Evolutionary conservation across 176 grass and related monocot genomes (phyloP).

Genomic region (Carex kokanica): DNA sequence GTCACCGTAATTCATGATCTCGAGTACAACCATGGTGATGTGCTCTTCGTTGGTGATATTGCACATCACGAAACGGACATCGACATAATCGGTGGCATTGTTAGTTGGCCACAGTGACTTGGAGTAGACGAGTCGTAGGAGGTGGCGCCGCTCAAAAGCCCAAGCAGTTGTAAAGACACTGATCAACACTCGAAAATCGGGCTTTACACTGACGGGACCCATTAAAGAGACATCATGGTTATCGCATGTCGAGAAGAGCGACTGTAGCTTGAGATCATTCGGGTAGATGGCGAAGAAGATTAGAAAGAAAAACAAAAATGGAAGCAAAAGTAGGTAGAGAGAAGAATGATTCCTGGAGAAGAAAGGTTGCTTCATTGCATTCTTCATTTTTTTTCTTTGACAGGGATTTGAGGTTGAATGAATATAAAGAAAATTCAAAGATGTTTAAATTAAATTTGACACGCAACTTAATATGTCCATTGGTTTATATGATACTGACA

Average conservation of each 20-base stretch:
- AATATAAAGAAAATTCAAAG: neutral
- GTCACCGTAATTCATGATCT: conserved; percentile 49
- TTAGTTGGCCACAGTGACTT: conserved; percentile 34
- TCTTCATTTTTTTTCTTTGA: neutral
- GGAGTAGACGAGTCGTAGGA: conserved; percentile 46
- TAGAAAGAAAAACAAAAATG: neutral
- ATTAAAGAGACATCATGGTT: neutral
- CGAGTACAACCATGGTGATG: conserved; percentile 43
- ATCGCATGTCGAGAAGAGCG: neutral
- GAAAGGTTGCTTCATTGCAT: neutral
- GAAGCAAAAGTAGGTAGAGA: neutral
- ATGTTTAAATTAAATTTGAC: neutral
- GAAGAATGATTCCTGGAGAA: neutral
- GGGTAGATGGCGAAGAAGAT: neutral
- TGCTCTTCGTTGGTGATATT: conserved; percentile 55
- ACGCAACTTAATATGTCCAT: neutral
- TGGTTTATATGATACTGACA: neutral
- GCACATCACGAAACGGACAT: conserved; percentile 74
- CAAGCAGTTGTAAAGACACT: conserved; percentile 47
- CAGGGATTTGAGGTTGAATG: neutral
- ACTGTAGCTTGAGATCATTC: neutral
- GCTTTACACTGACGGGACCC: neutral
- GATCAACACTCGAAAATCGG: conserved; percentile 45
- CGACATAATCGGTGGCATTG: conserved; percentile 10
- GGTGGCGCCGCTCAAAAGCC: conserved; percentile 52